Base-by-base conservation (phyloP, 352 stramenopile species). In the Phytophthora uliginosa region DNA sequence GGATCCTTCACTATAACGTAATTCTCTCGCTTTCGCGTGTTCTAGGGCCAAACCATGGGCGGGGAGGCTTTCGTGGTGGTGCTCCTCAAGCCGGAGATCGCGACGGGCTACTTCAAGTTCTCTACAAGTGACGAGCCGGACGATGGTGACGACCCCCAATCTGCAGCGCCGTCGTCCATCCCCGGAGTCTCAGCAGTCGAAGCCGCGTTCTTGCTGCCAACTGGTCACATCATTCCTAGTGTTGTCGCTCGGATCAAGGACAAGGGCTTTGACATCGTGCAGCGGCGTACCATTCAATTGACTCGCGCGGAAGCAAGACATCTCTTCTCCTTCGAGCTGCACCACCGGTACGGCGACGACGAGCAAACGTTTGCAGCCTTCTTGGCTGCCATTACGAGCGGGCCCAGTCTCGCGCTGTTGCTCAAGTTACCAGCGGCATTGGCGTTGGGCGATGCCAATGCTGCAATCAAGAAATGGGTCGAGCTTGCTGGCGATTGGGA, bases 41-140 rank as follows among this genome's bases (percentile, higher is more conserved):
- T 63, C 24, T 40, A 28, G 6, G 58, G n/a, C 18, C 7, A 60
- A 53, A 24, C 7, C 51, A 75, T 78, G 70, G 36, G 24, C 26
- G 59, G 56, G 10, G 60, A 71, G 18, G 66, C 83, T 24, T 89
- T 88, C 48, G 74, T 84, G 15, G 52, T 91, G 54, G 76, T 82
- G 54, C 63, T 91, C 15, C 61, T 93, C 51, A 87, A 86, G 33
- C 86, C 86, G 1, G 86, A 93, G 69, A 91, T 91, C 73, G 75
- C 84, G 15, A 82, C 79, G 0, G 84, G 81, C 1, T 83, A 72
- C 60, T 91, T 88, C 71, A 67, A 74, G 38, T 85, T 89, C 40
- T 34, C 71, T 50, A 38, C 54, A 62, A 59, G 28, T 57, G 47
- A 24, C 50, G 17, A 62, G 61, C 34, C n/a, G 10, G 20, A 40